A percentile compares a stretch with the other conserved stretches of the same genome.
Conservation (phyloP, 2,329 filamentous ascomycete species). For the Beauveria australis region DNA sequence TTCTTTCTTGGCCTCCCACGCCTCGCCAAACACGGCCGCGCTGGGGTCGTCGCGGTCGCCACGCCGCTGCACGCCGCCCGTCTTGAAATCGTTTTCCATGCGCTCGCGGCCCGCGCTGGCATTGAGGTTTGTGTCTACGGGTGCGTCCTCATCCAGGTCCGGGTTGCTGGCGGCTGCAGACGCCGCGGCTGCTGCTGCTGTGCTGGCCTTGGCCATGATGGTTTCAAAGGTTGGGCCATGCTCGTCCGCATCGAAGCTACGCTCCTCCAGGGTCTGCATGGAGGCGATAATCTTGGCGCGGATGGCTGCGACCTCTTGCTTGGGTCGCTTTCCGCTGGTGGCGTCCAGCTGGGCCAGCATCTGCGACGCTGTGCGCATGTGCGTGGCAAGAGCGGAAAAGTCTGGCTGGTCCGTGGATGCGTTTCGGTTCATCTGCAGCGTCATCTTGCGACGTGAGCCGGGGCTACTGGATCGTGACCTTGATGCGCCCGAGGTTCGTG, state of each 20-base stretch:
- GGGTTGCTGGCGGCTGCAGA: constrained; percentile 30
- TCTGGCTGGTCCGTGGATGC: constrained; percentile 62
- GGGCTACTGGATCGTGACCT: constrained; percentile 63
- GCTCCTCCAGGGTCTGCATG: constrained; percentile 81
- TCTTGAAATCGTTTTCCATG: constrained; percentile 88
- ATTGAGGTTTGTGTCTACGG: constrained; percentile 48
- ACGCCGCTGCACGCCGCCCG: constrained; percentile 70
- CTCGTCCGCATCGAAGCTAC: constrained; percentile 72
- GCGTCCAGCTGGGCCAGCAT: constrained; percentile 80
- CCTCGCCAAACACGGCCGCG: constrained; percentile 78
- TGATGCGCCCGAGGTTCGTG: constrained; percentile 60
- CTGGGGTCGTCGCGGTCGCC: constrained; percentile 80
- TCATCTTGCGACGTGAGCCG: constrained; percentile 50
- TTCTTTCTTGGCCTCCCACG: constrained; percentile 77
- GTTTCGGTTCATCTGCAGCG: constrained; percentile 46
- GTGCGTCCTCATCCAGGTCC: constrained; percentile 48
- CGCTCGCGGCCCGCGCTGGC: constrained; percentile 67
- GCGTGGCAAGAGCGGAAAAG: constrained; percentile 73
- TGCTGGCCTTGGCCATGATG: constrained; percentile 67
- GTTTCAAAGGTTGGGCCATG: constrained; percentile 69
- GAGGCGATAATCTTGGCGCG: constrained; percentile 81
- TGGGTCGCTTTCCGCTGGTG: constrained; percentile 71
- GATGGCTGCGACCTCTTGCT: constrained; percentile 73
- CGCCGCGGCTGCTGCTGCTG: constrained; percentile 36
- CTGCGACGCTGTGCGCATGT: constrained; percentile 80